These are phyloP conservation scores for Kwoniella heveanensis DNA, from an alignment of 768 basidiomycete species.

Conservation along the genomic window DNA sequence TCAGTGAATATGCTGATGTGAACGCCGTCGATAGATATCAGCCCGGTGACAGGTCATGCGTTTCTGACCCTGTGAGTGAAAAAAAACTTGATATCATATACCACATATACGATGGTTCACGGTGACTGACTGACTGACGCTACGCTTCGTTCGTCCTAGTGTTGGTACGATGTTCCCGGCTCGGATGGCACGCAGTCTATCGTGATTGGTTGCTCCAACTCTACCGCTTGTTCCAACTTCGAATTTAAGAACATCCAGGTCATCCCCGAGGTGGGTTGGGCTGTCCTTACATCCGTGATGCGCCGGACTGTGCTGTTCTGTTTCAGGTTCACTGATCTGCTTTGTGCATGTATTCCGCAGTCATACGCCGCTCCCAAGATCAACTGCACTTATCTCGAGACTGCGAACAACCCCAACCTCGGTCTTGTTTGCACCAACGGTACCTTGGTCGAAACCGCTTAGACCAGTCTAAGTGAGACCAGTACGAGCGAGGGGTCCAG, in stretches of 20 bases:
- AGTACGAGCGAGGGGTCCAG: too few relatives aligned
- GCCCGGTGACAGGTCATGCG: conserved; percentile 39
- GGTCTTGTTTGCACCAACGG: conserved; percentile 38
- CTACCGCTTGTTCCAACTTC: conserved; percentile 34
- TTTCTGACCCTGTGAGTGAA: conserved; percentile 26
- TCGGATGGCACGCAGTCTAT: conserved; percentile 38
- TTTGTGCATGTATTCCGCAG: too few relatives aligned
- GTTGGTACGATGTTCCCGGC: conserved; percentile 42
- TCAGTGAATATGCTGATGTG: background rate
- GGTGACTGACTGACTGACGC: background rate
- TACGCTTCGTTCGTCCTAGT: conserved; percentile 6
- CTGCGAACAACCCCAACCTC: conserved; percentile 35
- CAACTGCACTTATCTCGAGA: conserved; percentile 33
- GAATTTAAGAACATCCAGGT: conserved; percentile 36
- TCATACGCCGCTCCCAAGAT: conserved; percentile 20
- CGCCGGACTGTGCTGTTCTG: background rate
- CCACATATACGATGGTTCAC: too few relatives aligned
- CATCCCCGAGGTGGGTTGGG: conserved; percentile 25
- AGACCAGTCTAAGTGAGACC: background rate
- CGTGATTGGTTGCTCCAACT: conserved; percentile 35
- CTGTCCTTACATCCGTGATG: background rate
- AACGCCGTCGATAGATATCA: conserved; percentile 18
- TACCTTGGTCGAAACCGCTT: conserved; percentile 20
- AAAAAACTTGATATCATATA: background rate
- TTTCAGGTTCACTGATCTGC: too few relatives aligned